Conservation (phyloP, 768 basidiomycete species). For the Psilocybe cyanescens region DNA sequence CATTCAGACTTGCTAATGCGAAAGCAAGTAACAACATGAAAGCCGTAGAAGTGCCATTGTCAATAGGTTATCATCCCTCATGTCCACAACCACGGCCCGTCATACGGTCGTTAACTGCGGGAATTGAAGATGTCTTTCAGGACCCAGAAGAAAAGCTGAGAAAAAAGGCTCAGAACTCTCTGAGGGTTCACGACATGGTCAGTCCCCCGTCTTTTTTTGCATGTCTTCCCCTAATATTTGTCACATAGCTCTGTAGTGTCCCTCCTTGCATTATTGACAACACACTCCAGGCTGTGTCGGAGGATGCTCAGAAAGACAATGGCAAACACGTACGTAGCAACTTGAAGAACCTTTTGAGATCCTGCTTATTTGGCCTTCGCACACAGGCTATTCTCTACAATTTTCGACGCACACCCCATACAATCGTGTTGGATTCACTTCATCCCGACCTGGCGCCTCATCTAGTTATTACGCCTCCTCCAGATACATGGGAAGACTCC, state of each 20-base stretch:
- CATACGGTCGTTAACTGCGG: slow-evolving; percentile 1
- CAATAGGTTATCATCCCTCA: slow-evolving; percentile 3
- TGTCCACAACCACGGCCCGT: neutral
- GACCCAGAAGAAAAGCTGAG: neutral
- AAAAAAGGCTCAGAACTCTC: slow-evolving; percentile 1
- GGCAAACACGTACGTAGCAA: slow-evolving; percentile 8
- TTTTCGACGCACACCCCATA: slow-evolving; percentile 30
- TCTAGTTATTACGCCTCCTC: slow-evolving; percentile 52
- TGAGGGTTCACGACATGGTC: slow-evolving; percentile 22
- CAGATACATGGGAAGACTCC: slow-evolving; percentile 39
- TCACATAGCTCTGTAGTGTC: slow-evolving; percentile 21
- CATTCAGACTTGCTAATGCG: slow-evolving; percentile 1
- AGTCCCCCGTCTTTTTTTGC: neutral
- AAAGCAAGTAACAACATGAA: neutral
- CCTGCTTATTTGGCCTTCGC: neutral
- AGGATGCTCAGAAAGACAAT: neutral
- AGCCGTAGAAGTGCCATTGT: neutral
- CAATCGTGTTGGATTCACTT: slow-evolving; percentile 49
- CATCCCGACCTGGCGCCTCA: slow-evolving; percentile 45
- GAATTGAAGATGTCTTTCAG: neutral
- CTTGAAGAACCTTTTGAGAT: neutral
- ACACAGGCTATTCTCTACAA: slow-evolving; percentile 30
- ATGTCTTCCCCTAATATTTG: neutral
- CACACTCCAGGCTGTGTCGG: neutral
- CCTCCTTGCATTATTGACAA: slow-evolving; percentile 15